phyloP scores from a whole-genome alignment of 192 early-diverging fungal species.

The Pilobolus umbonatus region DNA sequence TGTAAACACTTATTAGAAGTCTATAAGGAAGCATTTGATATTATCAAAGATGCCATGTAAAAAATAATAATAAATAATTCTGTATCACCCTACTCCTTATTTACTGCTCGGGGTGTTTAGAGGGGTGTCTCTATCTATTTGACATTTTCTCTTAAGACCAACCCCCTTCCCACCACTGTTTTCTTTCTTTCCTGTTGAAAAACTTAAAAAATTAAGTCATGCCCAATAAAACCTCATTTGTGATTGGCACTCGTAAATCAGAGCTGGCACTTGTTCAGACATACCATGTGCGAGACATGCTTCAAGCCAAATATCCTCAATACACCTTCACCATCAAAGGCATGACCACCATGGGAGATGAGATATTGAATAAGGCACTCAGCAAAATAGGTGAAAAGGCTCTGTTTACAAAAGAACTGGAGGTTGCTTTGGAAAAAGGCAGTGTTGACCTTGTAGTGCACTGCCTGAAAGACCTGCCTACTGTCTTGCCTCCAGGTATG shows the following conservation, averaged over 20 bases:
- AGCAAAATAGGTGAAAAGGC: constrained; percentile 89
- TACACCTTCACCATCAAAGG: constrained; percentile 44
- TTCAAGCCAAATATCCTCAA: constrained; percentile 47
- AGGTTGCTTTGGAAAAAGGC: constrained; percentile 62
- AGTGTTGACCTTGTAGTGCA: constrained; percentile 87
- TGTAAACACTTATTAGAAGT: constrained; percentile 72
- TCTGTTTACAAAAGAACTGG: constrained; percentile 89
- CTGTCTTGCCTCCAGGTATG: constrained; percentile 79
- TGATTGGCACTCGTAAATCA: constrained; percentile 81
- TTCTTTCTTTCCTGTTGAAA: not conserved
- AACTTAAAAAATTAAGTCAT: not conserved
- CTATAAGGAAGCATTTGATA: constrained; percentile 67
- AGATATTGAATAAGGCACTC: constrained; percentile 76
- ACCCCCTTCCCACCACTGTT: not conserved
- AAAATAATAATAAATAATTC: constrained; percentile 5
- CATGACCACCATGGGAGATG: constrained; percentile 77
- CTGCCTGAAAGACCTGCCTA: constrained; percentile 92
- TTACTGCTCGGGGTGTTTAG: too few relatives aligned
- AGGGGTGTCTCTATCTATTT: too few relatives aligned
- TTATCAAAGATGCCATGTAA: constrained; percentile 57
- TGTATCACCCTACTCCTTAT: too few relatives aligned
- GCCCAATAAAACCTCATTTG: too few relatives aligned
- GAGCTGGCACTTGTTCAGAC: constrained; percentile 88
- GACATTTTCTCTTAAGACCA: too few relatives aligned
- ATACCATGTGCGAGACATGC: constrained; percentile 52